Conservation (phyloP, 345 rosid species). For the Pugionium cornutum region DNA sequence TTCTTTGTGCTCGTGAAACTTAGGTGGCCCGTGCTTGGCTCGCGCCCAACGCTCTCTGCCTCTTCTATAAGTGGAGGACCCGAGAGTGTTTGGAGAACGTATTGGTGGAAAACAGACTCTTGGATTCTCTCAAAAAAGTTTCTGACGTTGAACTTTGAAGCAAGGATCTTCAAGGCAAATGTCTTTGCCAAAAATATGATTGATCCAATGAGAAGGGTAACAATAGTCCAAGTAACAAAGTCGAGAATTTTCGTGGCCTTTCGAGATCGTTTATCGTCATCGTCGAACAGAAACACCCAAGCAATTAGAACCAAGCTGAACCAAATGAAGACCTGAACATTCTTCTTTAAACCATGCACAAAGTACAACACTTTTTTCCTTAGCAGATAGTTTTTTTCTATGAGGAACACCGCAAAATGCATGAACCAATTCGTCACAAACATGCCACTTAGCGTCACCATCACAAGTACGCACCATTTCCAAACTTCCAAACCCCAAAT, state of each 20-base stretch:
- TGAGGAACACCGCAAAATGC: constrained; percentile 70
- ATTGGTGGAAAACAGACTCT: constrained; percentile 83
- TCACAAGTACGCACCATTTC: constrained; percentile 83
- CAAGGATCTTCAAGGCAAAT: constrained; percentile 67
- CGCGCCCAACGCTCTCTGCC: constrained; percentile 54
- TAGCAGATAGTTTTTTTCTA: constrained; percentile 72
- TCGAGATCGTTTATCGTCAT: constrained; percentile 44
- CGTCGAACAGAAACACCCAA: constrained; percentile 66
- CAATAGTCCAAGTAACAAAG: constrained; percentile 63
- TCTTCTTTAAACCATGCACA: constrained; percentile 90
- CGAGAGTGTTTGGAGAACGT: constrained; percentile 69
- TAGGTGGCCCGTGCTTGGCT: constrained; percentile 50
- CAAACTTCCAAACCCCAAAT: constrained; percentile 69
- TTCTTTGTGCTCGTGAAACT: constrained; percentile 54
- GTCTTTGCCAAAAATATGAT: constrained; percentile 73
- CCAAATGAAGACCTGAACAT: constrained; percentile 81
- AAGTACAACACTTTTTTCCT: constrained; percentile 80
- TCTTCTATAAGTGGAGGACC: constrained; percentile 79
- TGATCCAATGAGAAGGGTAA: constrained; percentile 59
- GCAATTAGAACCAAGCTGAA: constrained; percentile 59
- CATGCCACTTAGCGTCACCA: constrained; percentile 76
- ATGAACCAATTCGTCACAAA: constrained; percentile 74
- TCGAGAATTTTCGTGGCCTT: constrained; percentile 48
- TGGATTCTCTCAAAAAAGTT: constrained; percentile 88
- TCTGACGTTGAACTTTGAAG: constrained; percentile 77